Evolutionary conservation across 2,329 filamentous ascomycete genomes (phyloP), one percentile per base, ranked within the genome.

Genomic region (Lachnum nothofagi): DNA sequence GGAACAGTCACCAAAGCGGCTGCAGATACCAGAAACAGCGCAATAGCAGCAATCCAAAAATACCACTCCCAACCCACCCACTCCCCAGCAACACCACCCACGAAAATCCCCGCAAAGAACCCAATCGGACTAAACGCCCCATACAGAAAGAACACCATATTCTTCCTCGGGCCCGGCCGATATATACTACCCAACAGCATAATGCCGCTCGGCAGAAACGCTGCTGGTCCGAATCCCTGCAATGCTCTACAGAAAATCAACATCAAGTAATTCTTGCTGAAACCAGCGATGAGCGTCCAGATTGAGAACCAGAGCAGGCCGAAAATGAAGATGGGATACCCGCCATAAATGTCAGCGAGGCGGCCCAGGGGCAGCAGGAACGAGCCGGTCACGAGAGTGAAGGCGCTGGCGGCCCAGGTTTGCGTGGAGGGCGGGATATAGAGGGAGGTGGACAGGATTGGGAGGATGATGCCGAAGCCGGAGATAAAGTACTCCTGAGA

Each of bases 401-500:
- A 76, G 42, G 80, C 73, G 56, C 66, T 81, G 66, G 66, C 79
- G 60, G 65, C 83, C 85, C 78, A 86, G 68, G 68, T 86, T 66
- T 60, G 76, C 60, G 59, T 78, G 40, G 59, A 72, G 62, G 64
- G 73, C 0, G 85, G 80, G 31, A 91, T 88, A 29, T 78, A 46
- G 4, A 91, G 74, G 1, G 78, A 74, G 8, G 65, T 62, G 8
- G 80, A 71, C 1, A 91, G 67, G 0, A 77, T 77, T 1, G 87
- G 86, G 0, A 89, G 67, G 17, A 90, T 76, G 58, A 83, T 82
- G 54, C 75, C 76, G 64, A 90, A 91, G 33, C 88, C 87, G 34
- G 81, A 84, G 47, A 91, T 73, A 52, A 78, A 79, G 62, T 79
- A 83, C 63, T 83, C 80, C 68, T 73, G 46, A 14, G 4, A 29